Evolutionary conservation across 441 rosid genomes (phyloP), one percentile per base, ranked within the genome.

Genomic region (Geranium incanum): DNA sequence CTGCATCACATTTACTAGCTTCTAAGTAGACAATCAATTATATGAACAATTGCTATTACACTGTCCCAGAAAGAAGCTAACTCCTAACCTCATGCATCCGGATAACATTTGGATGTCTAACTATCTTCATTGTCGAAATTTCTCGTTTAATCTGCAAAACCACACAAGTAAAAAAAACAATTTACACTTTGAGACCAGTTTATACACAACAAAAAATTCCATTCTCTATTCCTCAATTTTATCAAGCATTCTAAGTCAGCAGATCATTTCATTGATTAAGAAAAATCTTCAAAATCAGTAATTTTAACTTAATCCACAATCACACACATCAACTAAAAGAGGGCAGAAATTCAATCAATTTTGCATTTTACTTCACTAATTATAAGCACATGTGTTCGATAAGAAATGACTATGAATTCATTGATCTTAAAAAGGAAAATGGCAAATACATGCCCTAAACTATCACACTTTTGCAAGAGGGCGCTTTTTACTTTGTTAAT

Each of bases 101-200:
- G 81, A 95, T 91, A 65, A 92, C 99, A 85, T 95, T 92, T 0
- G 98, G 97, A 71, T 95, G 99, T 74, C 88, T 86, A 72, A 95
- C 86, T 36, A 92, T 80, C 81, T 95, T 95, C 99, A 92, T 90
- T 0, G 96, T 92, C 18, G 98, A 90, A 75, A 95, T 92, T 80
- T 95, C 98, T 28, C 99, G 89, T 82, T 95, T 95, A 76, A 95
- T 95, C 98, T 95, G 88, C 81, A 76, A 68, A 28, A 73, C 13
- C 39, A 65, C 15, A 75, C 21, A 66, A 67, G 18, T 57, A 15
- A 69, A 68, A 15, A 65, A 39, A 28, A 39, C 8, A 19, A 36
- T 48, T 4, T 16, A 57, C 63, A 16, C 1, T 57, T 7, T 3
- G 23, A 15, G 15, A 7, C 23, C 5, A 57, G 5, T 5, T 16